Evolutionary conservation across 768 basidiomycete genomes (phyloP), one percentile per base, ranked within the genome.

Genomic region (Termitomyces sp.): DNA sequence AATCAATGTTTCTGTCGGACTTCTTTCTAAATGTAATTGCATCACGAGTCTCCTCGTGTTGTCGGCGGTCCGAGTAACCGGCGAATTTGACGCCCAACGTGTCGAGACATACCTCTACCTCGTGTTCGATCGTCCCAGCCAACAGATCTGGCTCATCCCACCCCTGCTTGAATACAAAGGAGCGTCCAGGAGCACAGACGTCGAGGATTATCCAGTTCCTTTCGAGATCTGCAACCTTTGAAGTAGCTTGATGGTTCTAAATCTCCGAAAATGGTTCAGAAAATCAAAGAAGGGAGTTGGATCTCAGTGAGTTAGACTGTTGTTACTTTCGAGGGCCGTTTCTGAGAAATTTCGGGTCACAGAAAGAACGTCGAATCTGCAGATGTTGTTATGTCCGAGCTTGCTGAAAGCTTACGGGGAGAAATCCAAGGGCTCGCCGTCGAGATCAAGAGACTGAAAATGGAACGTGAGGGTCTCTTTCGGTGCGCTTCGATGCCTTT

Each of bases 371-470:
- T 20, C 15, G 50, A 59, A 27, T 47, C 50, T 20, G 29, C 35
- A 9, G 50, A 53, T 42, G 29, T 29, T n/a, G 60, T 42, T 13
- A 61, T 61, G 57, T 40, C 54, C 10, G 54, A 58, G 35, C 51
- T 58, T 22, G 54, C 46, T 31, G 49, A 43, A 12, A 56, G 54
- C 36, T 44, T 61, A 16, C 38, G 46, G 5, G 43, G 53, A 23
- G 60, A 61, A 43, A 54, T 58, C 39, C 51, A 54, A 35, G 48
- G 44, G 12, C 52, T 61, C 7, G 9, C 27, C 7, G 32, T 50
- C 12, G 60, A 61, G 20, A 52, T 61, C 32, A 53, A 35, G 39
- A 42, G 27, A 16, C 52, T 61, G 20, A 58, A 29, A 41, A 56
- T 29, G 16, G 38, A 61, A 29, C 57, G 60, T 16, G 44, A 51